Percentiles rank a stretch among this genome's conserved stretches.
Evolutionary conservation across 352 stramenopile genomes (phyloP).

Genomic region (Pythium aristosporum): DNA sequence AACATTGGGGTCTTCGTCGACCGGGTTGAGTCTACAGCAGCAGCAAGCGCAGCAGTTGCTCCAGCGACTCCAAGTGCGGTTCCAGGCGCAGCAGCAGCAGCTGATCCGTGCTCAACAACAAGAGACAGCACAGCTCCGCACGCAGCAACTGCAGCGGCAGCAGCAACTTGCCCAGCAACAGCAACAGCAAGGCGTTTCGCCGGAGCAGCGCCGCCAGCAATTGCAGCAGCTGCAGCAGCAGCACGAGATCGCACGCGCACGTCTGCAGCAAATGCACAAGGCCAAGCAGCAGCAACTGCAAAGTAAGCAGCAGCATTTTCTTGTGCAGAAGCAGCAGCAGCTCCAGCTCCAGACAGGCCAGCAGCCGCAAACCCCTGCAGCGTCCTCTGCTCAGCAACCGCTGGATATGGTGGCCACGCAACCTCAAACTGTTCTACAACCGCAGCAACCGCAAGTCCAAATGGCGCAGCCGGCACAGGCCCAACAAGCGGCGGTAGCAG

Average conservation of each 20-base stretch:
- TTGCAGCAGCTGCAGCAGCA: slow-evolving; percentile 78
- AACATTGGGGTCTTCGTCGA: background rate
- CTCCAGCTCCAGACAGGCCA: slow-evolving; percentile 48
- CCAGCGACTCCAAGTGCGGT: slow-evolving; percentile 81
- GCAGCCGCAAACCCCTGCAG: slow-evolving; percentile 15
- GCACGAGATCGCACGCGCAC: slow-evolving; percentile 60
- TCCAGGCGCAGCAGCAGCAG: slow-evolving; percentile 75
- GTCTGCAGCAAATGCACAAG: slow-evolving; percentile 75
- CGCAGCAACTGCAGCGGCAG: slow-evolving; percentile 75
- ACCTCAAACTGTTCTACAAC: background rate
- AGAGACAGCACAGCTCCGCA: slow-evolving; percentile 72
- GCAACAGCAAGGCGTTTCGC: slow-evolving; percentile 57
- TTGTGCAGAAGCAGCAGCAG: slow-evolving; percentile 78
- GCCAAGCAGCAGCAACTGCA: slow-evolving; percentile 81
- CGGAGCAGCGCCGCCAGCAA: slow-evolving; percentile 62
- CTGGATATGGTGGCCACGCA: background rate
- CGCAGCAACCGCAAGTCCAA: background rate
- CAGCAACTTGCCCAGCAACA: slow-evolving; percentile 73
- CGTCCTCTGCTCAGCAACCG: background rate
- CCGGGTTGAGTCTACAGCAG: slow-evolving; percentile 38
- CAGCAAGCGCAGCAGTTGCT: slow-evolving; percentile 80
- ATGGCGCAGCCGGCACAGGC: slow-evolving; percentile 7
- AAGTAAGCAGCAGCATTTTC: slow-evolving; percentile 77
- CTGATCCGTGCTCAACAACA: slow-evolving; percentile 73
- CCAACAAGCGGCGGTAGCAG: slow-evolving; percentile 2